These are phyloP conservation scores for Talaromyces rugulosus DNA, from an alignment of 2,329 filamentous ascomycete genomes.

Conservation along the genomic window DNA sequence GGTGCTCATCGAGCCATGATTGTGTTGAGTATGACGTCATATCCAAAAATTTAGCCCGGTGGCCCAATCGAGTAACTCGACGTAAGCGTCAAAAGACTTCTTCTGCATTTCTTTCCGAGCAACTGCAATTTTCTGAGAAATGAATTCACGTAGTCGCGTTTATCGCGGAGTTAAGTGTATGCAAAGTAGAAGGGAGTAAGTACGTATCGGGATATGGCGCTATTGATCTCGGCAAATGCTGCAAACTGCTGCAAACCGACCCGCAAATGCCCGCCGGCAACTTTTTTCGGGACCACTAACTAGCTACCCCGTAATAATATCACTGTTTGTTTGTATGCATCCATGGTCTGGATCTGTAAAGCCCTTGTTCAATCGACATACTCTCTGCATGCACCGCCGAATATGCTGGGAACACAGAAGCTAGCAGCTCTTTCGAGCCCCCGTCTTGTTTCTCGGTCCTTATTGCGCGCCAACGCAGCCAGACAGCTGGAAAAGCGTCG, in stretches of 20 bases:
- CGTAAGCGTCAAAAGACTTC: not conserved
- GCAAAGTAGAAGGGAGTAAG: too few species aligned
- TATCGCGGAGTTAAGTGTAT: not conserved
- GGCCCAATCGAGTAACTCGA: not conserved
- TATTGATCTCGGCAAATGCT: not conserved
- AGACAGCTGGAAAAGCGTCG: conserved; percentile 12
- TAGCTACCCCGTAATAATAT: too few species aligned
- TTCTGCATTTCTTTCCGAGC: not conserved
- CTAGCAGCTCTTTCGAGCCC: conserved; percentile 8
- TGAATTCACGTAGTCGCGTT: not conserved
- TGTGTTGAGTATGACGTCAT: not conserved
- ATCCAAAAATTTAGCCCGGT: not conserved
- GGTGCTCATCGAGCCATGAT: not conserved
- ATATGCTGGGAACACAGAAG: not conserved
- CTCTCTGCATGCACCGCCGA: not conserved
- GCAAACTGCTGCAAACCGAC: not conserved
- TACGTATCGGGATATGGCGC: too few species aligned
- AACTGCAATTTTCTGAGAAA: not conserved
- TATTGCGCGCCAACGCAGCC: not conserved
- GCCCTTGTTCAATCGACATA: not conserved
- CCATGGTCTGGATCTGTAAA: too few species aligned
- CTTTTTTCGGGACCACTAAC: not conserved
- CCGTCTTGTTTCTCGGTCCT: not conserved
- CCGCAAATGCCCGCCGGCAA: not conserved
- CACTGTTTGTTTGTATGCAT: too few species aligned